Conservation (phyloP, 2,329 filamentous ascomycete genomes). For the Venturia effusa region DNA sequence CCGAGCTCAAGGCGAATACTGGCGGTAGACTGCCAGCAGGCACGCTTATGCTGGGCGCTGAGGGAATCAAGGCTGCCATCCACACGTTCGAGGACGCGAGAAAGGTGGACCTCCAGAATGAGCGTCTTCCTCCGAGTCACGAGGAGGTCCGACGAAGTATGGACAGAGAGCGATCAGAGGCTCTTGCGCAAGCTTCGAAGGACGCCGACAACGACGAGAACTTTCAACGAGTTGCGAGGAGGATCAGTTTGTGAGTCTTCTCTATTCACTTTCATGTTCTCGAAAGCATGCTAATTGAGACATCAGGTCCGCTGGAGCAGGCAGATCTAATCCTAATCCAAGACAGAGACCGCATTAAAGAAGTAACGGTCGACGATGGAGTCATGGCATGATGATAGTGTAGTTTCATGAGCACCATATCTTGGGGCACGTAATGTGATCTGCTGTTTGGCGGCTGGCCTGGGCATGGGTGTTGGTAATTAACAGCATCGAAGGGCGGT, state of each 20-base stretch:
- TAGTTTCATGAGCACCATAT: neutral
- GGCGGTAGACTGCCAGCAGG: conserved; percentile 87
- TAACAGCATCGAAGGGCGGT: neutral
- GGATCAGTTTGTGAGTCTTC: conserved; percentile 82
- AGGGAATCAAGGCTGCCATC: conserved; percentile 98
- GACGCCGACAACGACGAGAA: conserved; percentile 90
- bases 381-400: neutral
- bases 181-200: conserved; percentile 72
- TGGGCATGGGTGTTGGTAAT: neutral
- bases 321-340: neutral
- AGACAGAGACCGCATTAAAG: neutral
- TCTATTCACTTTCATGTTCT: neutral
- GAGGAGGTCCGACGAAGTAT: conserved; percentile 82
- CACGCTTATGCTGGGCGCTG: conserved; percentile 93
- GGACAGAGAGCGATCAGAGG: conserved; percentile 69
- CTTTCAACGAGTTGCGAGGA: conserved; percentile 73
- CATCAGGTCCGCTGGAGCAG: conserved; percentile 1
- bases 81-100: conserved; percentile 92
- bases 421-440: neutral
- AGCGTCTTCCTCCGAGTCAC: conserved; percentile 80
- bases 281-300: neutral
- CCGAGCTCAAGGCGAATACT: conserved; percentile 92
- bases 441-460: neutral
- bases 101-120: conserved; percentile 95
- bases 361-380: neutral